These are phyloP conservation scores for Boletus sp. DNA, from an alignment of 768 basidiomycete species.

Conservation along the genomic window DNA sequence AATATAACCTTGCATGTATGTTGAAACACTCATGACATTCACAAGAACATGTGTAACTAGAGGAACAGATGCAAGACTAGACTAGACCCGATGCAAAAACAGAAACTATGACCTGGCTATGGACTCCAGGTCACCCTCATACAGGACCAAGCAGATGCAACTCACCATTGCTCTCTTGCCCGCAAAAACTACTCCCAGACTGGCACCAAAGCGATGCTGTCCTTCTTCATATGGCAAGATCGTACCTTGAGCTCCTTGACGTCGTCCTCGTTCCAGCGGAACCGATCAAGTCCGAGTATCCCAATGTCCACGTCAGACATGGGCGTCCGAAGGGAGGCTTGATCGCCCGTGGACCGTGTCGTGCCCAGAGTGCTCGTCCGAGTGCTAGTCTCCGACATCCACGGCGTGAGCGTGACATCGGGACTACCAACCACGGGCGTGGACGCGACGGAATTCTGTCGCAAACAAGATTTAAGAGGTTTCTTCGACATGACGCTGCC, in stretches of 20 bases:
- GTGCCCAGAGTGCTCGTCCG: not conserved
- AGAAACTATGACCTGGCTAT: too few relatives aligned
- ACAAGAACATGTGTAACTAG: not conserved
- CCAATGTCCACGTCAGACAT: conserved; percentile 19
- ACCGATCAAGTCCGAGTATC: conserved; percentile 28
- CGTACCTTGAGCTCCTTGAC: conserved; percentile 10
- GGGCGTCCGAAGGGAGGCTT: conserved; percentile 16
- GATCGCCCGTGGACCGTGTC: conserved; percentile 3
- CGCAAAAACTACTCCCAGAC: conserved; percentile 9
- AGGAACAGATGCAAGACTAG: not conserved
- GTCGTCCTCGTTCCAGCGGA: conserved; percentile 17
- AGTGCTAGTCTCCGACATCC: conserved; percentile 8
- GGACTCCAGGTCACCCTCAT: too few relatives aligned
- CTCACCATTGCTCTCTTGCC: too few relatives aligned
- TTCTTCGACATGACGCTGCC: not conserved
- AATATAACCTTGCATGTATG: too few relatives aligned
- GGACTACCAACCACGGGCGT: not conserved
- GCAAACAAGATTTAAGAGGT: conserved; percentile 16
- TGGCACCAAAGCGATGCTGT: conserved; percentile 22
- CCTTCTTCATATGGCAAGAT: conserved; percentile 18
- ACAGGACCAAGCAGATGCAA: too few relatives aligned
- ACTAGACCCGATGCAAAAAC: not conserved
- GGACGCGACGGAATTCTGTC: not conserved
- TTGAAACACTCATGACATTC: too few relatives aligned
- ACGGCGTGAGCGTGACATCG: not conserved